Conservation (phyloP, 331 rosid species). For the Acacia concinna region DNA sequence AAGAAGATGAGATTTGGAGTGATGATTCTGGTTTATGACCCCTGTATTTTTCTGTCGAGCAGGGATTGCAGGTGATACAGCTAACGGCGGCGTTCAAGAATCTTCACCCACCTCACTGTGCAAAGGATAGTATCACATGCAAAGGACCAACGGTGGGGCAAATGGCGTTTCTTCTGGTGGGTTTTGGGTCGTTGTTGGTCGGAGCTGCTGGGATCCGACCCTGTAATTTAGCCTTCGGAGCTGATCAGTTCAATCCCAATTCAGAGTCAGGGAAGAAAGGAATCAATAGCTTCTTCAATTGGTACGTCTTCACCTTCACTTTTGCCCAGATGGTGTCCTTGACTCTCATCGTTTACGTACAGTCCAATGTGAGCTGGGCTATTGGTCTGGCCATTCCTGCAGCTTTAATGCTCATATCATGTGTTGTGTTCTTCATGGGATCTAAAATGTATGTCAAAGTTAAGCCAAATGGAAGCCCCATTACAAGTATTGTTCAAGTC, state of each 20-base stretch:
- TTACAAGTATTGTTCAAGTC: constrained; percentile 49
- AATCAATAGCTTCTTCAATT: constrained; percentile 64
- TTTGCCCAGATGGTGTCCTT: constrained; percentile 56
- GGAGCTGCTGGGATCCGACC: constrained; percentile 73
- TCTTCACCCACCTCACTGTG: constrained; percentile 56
- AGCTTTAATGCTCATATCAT: constrained; percentile 54
- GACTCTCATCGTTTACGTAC: constrained; percentile 57
- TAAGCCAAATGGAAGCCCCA: constrained; percentile 53
- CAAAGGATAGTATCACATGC: constrained; percentile 32
- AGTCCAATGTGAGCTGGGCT: constrained; percentile 61
- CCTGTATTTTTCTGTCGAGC: not conserved
- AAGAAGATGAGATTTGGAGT: not conserved
- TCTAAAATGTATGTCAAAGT: constrained; percentile 54
- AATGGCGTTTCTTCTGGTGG: constrained; percentile 41
- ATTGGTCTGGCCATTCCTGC: constrained; percentile 58
- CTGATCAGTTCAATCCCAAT: constrained; percentile 67
- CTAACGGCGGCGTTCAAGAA: constrained; percentile 55
- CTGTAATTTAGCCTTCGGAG: constrained; percentile 69
- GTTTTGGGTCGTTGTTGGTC: constrained; percentile 47
- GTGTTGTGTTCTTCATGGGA: constrained; percentile 52
- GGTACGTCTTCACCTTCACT: constrained; percentile 67
- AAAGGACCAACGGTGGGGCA: constrained; percentile 53
- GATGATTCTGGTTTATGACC: not conserved
- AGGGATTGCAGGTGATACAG: constrained; percentile 53
- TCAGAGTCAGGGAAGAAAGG: constrained; percentile 61